These are phyloP conservation scores for Kluyveromyces wickerhamii DNA, from an alignment of 805 yeast genomes.

Conservation along the genomic window DNA sequence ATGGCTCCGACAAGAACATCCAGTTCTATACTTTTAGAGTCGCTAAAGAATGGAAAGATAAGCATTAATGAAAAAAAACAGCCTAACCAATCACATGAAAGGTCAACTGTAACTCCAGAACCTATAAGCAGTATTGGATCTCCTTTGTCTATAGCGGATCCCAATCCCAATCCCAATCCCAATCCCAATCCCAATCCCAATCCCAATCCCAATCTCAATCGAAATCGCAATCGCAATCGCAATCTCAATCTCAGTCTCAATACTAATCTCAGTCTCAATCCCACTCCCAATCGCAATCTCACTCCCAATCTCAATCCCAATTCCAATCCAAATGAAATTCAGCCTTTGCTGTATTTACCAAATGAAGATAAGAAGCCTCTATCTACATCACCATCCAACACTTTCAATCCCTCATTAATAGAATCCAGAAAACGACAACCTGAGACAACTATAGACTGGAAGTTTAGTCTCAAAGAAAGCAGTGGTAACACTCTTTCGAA, in stretches of 20 bases:
- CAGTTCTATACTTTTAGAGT: not conserved
- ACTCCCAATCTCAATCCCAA: not conserved
- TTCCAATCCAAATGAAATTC: slow-evolving; percentile 1
- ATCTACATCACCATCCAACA: slow-evolving; percentile 4
- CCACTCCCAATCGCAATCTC: too few species aligned
- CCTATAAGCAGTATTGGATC: not conserved
- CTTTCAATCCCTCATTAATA: not conserved
- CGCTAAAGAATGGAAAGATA: not conserved
- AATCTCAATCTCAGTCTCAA: too few species aligned
- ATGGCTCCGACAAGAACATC: not conserved
- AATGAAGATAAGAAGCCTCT: not conserved
- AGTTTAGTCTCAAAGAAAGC: slow-evolving; percentile 43
- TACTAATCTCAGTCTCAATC: too few species aligned
- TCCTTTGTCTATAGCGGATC: too few species aligned
- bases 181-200: too few species aligned
- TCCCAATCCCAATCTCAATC: too few species aligned
- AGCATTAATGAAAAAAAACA: not conserved
- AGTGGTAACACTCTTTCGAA: slow-evolving; percentile 38
- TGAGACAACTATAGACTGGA: slow-evolving; percentile 48
- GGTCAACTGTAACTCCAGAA: slow-evolving; percentile 1
- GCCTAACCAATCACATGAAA: not conserved
- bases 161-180: too few species aligned
- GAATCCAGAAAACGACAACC: slow-evolving; percentile 1
- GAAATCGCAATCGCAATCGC: too few species aligned
- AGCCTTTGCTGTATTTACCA: not conserved